Percentiles rank a stretch among this genome's conserved stretches.
These are phyloP conservation scores for Otatea glauca DNA, from an alignment of 176 grass and related monocot species.

Conservation along the genomic window DNA sequence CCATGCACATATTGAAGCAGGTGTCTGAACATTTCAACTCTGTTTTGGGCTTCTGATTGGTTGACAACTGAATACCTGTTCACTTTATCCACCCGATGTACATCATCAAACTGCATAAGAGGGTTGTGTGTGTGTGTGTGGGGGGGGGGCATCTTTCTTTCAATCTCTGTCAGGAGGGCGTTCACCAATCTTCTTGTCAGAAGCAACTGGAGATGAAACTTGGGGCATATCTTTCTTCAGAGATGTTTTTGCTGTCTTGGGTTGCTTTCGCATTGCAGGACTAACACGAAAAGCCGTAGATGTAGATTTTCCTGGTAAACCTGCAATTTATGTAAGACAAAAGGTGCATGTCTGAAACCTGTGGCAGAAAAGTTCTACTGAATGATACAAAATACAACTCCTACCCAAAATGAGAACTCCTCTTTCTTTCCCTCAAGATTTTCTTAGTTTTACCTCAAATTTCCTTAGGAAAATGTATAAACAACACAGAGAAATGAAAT, in stretches of 20 bases:
- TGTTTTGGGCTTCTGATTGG: constrained; percentile 67
- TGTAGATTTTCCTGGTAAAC: constrained; percentile 26
- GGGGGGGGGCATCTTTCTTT: constrained; percentile 53
- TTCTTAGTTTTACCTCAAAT: neutral
- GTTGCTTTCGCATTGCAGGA: constrained; percentile 46
- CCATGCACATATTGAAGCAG: constrained; percentile 75
- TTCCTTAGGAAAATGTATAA: neutral
- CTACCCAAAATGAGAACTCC: neutral
- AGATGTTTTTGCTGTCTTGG: constrained; percentile 52
- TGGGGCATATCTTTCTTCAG: constrained; percentile 60
- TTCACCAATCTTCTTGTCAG: constrained; percentile 57
- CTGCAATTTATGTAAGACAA: constrained; percentile 5
- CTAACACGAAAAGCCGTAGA: constrained; percentile 25
- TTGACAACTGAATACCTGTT: constrained; percentile 63
- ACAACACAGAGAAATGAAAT: neutral
- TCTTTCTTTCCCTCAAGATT: constrained; percentile 3
- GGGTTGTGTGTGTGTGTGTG: constrained; percentile 27
- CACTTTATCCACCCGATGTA: constrained; percentile 58
- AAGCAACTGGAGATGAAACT: constrained; percentile 43
- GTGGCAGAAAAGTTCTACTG: neutral
- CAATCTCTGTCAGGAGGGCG: constrained; percentile 52
- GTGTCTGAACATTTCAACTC: constrained; percentile 75
- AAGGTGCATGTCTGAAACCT: neutral
- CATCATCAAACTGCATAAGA: constrained; percentile 77
- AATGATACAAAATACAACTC: neutral